These are phyloP conservation scores for Stephania cephalantha DNA, from an alignment of 164 flowering plant genomes.

Conservation along the genomic window DNA sequence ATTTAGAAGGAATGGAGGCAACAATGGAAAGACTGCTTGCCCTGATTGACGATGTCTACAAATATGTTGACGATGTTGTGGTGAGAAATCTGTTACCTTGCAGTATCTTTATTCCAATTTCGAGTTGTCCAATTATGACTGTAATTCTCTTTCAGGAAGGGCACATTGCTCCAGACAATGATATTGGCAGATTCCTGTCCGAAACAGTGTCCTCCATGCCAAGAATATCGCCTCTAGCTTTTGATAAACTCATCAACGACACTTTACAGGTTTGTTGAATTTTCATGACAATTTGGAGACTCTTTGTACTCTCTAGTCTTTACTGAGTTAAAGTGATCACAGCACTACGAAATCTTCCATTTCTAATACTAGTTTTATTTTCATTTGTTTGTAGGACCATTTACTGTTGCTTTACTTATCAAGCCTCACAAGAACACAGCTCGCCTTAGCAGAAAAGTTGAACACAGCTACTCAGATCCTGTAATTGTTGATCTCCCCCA, in stretches of 20 bases:
- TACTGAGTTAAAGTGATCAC: not conserved
- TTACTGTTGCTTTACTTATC: slow-evolving; percentile 70
- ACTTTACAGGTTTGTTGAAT: slow-evolving; percentile 59
- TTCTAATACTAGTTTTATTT: not conserved
- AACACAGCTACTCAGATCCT: slow-evolving; percentile 93
- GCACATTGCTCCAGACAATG: slow-evolving; percentile 57
- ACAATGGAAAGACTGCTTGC: slow-evolving; percentile 69
- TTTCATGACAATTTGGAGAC: not conserved
- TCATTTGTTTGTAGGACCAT: slow-evolving; percentile 49
- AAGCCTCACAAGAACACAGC: slow-evolving; percentile 90
- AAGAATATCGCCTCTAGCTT: slow-evolving; percentile 57
- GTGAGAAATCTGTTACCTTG: slow-evolving; percentile 33
- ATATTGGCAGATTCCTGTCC: slow-evolving; percentile 65
- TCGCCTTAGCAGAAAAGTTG: slow-evolving; percentile 88
- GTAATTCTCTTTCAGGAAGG: slow-evolving; percentile 50
- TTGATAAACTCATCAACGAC: slow-evolving; percentile 88
- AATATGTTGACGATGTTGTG: slow-evolving; percentile 95
- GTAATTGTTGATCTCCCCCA: slow-evolving; percentile 21
- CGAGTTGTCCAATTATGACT: not conserved
- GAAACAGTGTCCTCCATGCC: slow-evolving; percentile 77
- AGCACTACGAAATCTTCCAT: not conserved
- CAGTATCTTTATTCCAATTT: not conserved
- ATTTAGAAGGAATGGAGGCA: slow-evolving; percentile 95
- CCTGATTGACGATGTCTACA: slow-evolving; percentile 72
- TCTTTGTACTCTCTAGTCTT: not conserved